These are phyloP conservation scores for Carex parvula DNA, from an alignment of 176 grass and related monocot species.

Conservation along the genomic window DNA sequence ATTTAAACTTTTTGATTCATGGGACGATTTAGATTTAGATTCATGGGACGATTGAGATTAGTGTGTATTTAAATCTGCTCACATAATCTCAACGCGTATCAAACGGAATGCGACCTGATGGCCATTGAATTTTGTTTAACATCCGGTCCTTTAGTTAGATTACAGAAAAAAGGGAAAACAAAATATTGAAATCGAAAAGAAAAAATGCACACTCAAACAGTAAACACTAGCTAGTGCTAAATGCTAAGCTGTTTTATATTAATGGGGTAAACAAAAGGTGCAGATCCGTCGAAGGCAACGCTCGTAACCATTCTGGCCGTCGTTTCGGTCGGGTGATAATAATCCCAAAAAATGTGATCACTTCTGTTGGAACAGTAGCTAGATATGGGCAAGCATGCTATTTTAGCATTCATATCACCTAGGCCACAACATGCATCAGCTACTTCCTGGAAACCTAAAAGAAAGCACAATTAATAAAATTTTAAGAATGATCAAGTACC, in stretches of 20 bases:
- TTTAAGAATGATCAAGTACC: background rate
- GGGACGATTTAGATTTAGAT: too few relatives aligned
- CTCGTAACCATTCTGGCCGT: conserved; percentile 23
- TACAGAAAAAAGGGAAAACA: background rate
- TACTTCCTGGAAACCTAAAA: conserved; percentile 41
- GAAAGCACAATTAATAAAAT: background rate
- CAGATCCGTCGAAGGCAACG: conserved; percentile 38
- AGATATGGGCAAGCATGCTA: conserved; percentile 34
- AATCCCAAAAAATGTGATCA: conserved; percentile 56
- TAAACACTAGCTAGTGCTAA: background rate
- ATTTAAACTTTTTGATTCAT: too few relatives aligned
- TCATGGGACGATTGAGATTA: too few relatives aligned
- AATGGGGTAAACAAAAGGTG: conserved; percentile 36
- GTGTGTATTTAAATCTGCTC: too few relatives aligned
- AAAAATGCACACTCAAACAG: background rate
- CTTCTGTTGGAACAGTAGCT: conserved; percentile 37
- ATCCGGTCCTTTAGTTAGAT: background rate
- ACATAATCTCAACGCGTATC: too few relatives aligned
- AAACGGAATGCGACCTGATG: too few relatives aligned
- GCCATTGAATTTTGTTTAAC: background rate
- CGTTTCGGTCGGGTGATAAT: conserved; percentile 53
- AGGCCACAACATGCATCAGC: conserved; percentile 53
- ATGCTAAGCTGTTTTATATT: conserved; percentile 30
- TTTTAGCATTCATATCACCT: conserved; percentile 37
- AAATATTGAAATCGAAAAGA: background rate